Percentiles rank a stretch among this genome's conserved stretches.
phyloP scores from a whole-genome alignment of 768 basidiomycete genomes.

The Lactarius sanguifluus region DNA sequence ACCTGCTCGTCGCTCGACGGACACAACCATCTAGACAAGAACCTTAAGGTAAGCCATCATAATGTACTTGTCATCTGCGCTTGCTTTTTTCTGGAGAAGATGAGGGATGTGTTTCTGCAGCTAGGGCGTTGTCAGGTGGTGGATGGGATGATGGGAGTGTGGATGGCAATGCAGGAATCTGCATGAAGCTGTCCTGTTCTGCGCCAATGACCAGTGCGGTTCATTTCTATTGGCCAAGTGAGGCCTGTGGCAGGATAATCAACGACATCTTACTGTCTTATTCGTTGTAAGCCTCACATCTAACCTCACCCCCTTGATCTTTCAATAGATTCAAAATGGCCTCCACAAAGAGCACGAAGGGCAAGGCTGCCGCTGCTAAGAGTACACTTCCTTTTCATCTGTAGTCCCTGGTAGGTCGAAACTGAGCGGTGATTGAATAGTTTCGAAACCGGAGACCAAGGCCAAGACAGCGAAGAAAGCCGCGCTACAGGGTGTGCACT shows the following conservation, averaged over 20 bases:
- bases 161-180: neutral
- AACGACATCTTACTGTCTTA: neutral
- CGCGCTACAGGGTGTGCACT: slow-evolving; percentile 82
- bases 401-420: neutral
- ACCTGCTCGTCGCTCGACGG: neutral
- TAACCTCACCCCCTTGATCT: neutral
- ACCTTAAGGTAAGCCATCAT: slow-evolving; percentile 13
- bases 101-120: neutral
- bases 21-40: slow-evolving; percentile 4
- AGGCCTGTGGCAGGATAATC: neutral
- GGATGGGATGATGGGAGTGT: slow-evolving; percentile 9
- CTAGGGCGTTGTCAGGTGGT: neutral
- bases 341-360: slow-evolving; percentile 66
- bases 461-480: slow-evolving; percentile 97
- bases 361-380: slow-evolving; percentile 54
- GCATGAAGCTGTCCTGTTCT: neutral
- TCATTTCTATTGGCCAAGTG: slow-evolving; percentile 2
- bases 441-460: slow-evolving; percentile 48
- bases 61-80: neutral
- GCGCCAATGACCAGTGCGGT: neutral
- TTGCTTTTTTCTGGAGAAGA: neutral
- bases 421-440: neutral
- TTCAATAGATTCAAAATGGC: slow-evolving; percentile 48
- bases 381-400: slow-evolving; percentile 36
- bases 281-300: neutral